Evolutionary conservation across 2,329 filamentous ascomycete species (phyloP).

Genomic region (Metarhizium humberi): DNA sequence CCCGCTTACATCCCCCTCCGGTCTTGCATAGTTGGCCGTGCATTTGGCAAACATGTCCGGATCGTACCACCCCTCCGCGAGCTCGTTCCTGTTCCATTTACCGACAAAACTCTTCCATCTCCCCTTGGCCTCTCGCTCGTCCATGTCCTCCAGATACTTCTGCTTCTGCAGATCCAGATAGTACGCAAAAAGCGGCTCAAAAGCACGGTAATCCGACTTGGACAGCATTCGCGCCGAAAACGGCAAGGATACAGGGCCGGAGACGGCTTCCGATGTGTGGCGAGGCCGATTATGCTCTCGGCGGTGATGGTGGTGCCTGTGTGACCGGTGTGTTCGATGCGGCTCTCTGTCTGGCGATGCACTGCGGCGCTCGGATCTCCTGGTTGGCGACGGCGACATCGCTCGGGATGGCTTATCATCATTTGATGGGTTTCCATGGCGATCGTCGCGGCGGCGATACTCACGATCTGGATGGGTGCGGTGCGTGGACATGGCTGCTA

Average conservation of each 20-base stretch:
- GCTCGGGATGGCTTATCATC: not conserved
- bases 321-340: conserved; percentile 16
- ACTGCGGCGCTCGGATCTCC: not conserved
- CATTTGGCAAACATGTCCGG: conserved; percentile 52
- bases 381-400: not conserved
- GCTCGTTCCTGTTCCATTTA: conserved; percentile 85
- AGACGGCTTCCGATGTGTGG: not conserved
- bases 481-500: not conserved
- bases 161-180: conserved; percentile 87
- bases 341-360: conserved; percentile 7
- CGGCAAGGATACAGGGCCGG: conserved; percentile 38
- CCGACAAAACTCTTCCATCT: conserved; percentile 89
- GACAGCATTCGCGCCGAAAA: conserved; percentile 55
- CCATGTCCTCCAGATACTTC: conserved; percentile 56
- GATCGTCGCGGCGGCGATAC: not conserved
- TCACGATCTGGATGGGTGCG: not conserved
- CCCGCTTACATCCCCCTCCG: conserved; percentile 1
- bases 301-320: conserved; percentile 10
- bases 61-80: conserved; percentile 91
- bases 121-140: conserved; percentile 66
- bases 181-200: conserved; percentile 65
- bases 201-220: conserved; percentile 57
- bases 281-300: not conserved
- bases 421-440: not conserved
- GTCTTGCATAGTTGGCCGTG: conserved; percentile 16